Percentiles rank a stretch among this genome's conserved stretches.
Evolutionary conservation across 495 filamentous ascomycete species (phyloP).

Genomic region (Acidomyces sp.): DNA sequence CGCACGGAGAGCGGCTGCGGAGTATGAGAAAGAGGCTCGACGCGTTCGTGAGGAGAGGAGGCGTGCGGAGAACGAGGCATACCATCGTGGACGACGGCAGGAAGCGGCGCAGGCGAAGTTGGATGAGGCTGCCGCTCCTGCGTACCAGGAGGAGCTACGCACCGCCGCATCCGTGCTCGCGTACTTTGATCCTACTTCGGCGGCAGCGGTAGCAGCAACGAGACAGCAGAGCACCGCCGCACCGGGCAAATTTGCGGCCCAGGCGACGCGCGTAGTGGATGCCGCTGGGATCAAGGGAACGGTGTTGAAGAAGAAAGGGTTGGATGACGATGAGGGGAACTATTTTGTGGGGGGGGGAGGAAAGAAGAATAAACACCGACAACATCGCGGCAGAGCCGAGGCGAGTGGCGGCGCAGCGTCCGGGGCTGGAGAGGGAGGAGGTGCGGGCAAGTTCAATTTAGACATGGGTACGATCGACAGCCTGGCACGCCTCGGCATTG

Average conservation of each 20-base stretch:
- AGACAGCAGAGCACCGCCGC: constrained; percentile 32
- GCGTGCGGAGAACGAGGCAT: constrained; percentile 63
- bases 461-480: constrained; percentile 84
- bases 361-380: constrained; percentile 92
- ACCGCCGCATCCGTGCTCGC: constrained; percentile 72
- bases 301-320: constrained; percentile 58
- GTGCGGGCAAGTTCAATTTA: constrained; percentile 63
- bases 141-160: constrained; percentile 82
- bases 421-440: constrained; percentile 34
- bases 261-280: constrained; percentile 70
- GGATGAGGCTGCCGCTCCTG: constrained; percentile 78
- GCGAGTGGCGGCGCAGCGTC: constrained; percentile 33
- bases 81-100: constrained; percentile 59
- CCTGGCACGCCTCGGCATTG: constrained; percentile 65
- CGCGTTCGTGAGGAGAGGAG: constrained; percentile 63
- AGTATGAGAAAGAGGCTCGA: constrained; percentile 68
- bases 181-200: constrained; percentile 74
- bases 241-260: constrained; percentile 58
- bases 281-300: constrained; percentile 65
- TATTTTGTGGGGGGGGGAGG: constrained; percentile 67
- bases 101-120: constrained; percentile 72
- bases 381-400: constrained; percentile 50
- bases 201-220: too few species aligned
- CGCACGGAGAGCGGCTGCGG: constrained; percentile 58
- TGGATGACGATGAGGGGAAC: constrained; percentile 72